These are phyloP conservation scores for Geosmithia morbida DNA, from an alignment of 2,329 filamentous ascomycete species.

Conservation along the genomic window DNA sequence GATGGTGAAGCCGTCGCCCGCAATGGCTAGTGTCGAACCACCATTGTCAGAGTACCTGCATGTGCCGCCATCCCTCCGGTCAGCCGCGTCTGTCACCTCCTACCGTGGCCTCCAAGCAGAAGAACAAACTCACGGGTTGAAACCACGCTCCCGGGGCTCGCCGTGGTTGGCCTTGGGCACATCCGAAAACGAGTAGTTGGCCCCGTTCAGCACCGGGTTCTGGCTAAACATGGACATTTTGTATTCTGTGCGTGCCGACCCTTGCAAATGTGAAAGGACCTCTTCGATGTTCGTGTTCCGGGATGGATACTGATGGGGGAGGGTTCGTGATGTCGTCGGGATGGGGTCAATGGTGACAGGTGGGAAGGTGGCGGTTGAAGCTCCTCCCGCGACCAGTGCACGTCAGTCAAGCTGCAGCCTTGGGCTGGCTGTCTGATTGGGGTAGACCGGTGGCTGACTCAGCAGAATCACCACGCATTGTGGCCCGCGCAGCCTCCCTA, in stretches of 20 bases:
- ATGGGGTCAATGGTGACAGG: background rate
- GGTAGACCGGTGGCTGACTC: constrained; percentile 25
- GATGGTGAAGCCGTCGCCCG: constrained; percentile 87
- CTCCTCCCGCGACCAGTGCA: constrained; percentile 10
- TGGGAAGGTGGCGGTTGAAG: constrained; percentile 1
- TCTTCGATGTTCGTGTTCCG: background rate
- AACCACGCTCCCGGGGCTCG: constrained; percentile 59
- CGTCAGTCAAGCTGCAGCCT: constrained; percentile 33
- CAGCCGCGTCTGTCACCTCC: too few species aligned
- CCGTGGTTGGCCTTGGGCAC: constrained; percentile 36
- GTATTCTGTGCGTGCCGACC: constrained; percentile 29
- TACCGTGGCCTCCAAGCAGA: too few species aligned
- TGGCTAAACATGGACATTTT: constrained; percentile 47
- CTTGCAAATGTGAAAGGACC: background rate
- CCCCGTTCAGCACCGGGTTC: constrained; percentile 53
- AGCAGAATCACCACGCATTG: constrained; percentile 7
- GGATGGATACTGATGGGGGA: background rate
- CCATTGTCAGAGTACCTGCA: constrained; percentile 92
- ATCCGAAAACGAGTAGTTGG: constrained; percentile 55
- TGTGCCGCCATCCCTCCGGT: background rate
- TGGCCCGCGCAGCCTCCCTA: too few species aligned
- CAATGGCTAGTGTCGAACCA: constrained; percentile 88
- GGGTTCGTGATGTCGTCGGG: background rate
- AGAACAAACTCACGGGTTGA: constrained; percentile 89
- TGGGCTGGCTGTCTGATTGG: constrained; percentile 15